These are phyloP conservation scores for Pinus taeda DNA, from an alignment of 75 land plant species.

Conservation along the genomic window DNA sequence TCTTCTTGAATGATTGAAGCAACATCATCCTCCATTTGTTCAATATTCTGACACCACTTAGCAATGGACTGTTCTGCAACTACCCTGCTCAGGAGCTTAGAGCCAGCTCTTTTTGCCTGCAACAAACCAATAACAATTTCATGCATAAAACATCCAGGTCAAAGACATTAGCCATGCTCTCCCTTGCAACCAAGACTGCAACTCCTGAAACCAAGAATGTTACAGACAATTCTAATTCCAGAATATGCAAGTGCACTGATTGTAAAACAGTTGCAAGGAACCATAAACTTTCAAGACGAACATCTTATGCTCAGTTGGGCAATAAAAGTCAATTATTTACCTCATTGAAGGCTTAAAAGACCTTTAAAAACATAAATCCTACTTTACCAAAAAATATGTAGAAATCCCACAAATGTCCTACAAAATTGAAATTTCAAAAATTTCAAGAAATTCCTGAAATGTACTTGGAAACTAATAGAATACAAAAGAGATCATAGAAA, in stretches of 20 bases:
- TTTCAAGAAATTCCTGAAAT: background rate
- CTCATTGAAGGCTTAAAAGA: background rate
- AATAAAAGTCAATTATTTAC: background rate
- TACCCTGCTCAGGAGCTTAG: constrained; percentile 70
- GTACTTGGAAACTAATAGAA: background rate
- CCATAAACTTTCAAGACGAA: background rate
- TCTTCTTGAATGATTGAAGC: constrained; percentile 72
- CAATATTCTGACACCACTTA: constrained; percentile 76
- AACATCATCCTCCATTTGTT: constrained; percentile 89
- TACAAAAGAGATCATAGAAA: background rate
- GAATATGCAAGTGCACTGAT: background rate
- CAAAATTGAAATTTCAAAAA: background rate
- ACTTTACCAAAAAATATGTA: background rate
- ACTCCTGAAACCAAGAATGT: background rate
- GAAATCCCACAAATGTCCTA: background rate
- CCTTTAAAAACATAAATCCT: background rate
- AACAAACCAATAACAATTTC: background rate
- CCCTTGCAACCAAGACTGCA: background rate
- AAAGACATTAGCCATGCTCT: background rate
- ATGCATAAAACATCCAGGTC: background rate
- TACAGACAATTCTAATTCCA: background rate
- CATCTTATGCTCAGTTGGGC: background rate
- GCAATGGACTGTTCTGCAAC: constrained; percentile 74
- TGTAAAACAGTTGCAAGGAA: background rate
- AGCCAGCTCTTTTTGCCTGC: constrained; percentile 83